These are phyloP conservation scores for Sclerotinia sclerotiorum DNA, from an alignment of 2,329 filamentous ascomycete species.

Conservation along the genomic window DNA sequence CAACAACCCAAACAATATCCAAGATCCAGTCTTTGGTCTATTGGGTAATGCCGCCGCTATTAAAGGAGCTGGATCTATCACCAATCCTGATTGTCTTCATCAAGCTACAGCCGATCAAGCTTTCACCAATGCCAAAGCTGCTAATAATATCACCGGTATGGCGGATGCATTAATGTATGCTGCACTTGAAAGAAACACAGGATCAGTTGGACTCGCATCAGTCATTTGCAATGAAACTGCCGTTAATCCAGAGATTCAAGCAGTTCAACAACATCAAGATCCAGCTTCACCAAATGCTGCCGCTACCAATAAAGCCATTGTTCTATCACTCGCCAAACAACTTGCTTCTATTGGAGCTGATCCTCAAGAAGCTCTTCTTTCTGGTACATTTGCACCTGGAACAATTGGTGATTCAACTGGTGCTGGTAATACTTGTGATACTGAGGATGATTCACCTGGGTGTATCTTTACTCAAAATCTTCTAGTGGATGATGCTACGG, in stretches of 20 bases:
- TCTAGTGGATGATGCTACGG: slow-evolving; percentile 54
- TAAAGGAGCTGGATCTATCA: slow-evolving; percentile 49
- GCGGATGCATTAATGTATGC: slow-evolving; percentile 54
- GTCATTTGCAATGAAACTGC: slow-evolving; percentile 58
- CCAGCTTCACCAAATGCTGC: slow-evolving; percentile 59
- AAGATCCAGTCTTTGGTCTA: slow-evolving; percentile 52
- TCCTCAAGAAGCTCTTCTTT: slow-evolving; percentile 57
- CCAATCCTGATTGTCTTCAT: slow-evolving; percentile 58
- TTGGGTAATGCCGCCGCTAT: slow-evolving; percentile 53
- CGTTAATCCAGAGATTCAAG: slow-evolving; percentile 64
- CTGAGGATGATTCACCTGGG: slow-evolving; percentile 48
- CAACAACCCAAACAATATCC: slow-evolving; percentile 51
- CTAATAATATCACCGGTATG: slow-evolving; percentile 53
- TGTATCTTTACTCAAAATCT: slow-evolving; percentile 56
- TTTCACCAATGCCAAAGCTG: slow-evolving; percentile 60
- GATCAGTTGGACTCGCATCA: slow-evolving; percentile 55
- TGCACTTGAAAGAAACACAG: slow-evolving; percentile 61
- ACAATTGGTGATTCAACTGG: slow-evolving; percentile 47
- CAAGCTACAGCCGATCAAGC: slow-evolving; percentile 59
- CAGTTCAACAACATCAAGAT: slow-evolving; percentile 65
- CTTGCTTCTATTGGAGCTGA: slow-evolving; percentile 62
- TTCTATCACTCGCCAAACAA: slow-evolving; percentile 58
- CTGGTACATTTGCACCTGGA: slow-evolving; percentile 63
- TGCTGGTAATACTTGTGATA: slow-evolving; percentile 53
- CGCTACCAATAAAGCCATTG: slow-evolving; percentile 59